phyloP scores from a whole-genome alignment of 2,329 filamentous ascomycete species.

The Xylaria sp. region DNA sequence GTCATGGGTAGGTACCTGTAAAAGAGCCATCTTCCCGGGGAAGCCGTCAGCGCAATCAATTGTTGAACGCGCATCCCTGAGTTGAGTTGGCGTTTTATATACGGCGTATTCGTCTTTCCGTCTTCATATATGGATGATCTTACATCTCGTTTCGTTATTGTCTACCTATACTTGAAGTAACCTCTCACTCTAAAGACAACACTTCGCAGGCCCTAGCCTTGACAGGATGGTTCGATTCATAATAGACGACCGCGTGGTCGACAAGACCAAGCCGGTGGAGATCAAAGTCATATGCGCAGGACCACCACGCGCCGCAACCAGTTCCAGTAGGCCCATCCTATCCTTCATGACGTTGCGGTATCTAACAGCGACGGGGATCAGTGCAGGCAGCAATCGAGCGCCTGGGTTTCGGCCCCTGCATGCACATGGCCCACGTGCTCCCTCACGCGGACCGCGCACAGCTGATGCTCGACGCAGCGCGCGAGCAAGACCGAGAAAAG shows the following conservation, averaged over 20 bases:
- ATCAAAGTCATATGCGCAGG: conserved; percentile 25
- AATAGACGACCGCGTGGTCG: conserved; percentile 19
- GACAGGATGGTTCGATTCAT: conserved; percentile 24
- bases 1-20: not conserved
- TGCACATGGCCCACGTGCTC: conserved; percentile 29
- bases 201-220: too few species aligned
- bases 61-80: not conserved
- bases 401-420: conserved; percentile 20
- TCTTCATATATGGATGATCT: not conserved
- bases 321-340: conserved; percentile 9
- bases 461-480: conserved; percentile 21
- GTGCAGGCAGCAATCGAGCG: conserved; percentile 27
- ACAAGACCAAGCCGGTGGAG: conserved; percentile 10
- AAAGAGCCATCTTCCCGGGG: not conserved
- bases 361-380: not conserved
- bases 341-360: not conserved
- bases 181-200: not conserved
- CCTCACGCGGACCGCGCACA: conserved; percentile 21
- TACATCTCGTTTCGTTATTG: not conserved
- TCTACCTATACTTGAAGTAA: not conserved
- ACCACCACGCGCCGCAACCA: conserved; percentile 29
- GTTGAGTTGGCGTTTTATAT: not conserved
- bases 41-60: not conserved
- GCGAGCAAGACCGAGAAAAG: conserved; percentile 15
- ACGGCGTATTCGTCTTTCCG: not conserved